These are phyloP conservation scores for Cyberlindnera euphorbiae DNA, from an alignment of 805 yeast species.

Conservation along the genomic window DNA sequence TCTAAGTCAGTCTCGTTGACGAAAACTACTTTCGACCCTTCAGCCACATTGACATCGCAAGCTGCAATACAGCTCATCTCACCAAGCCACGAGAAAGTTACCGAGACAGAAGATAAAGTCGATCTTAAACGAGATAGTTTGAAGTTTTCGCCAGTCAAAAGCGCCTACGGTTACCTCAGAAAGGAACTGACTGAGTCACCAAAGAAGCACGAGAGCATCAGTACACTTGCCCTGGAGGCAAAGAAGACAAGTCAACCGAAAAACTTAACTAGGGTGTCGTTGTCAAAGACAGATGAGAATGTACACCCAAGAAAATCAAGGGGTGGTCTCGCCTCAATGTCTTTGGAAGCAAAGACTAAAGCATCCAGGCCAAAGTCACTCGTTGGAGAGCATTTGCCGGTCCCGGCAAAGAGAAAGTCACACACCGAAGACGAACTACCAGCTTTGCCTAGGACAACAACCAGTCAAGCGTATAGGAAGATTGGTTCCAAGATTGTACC, in stretches of 20 bases:
- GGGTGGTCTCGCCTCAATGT: conserved; percentile 19
- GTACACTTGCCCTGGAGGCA: conserved; percentile 1
- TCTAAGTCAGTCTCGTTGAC: conserved; percentile 1
- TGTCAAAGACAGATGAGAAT: conserved; percentile 19
- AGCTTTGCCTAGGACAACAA: neutral
- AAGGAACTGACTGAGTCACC: conserved; percentile 20
- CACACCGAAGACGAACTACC: conserved; percentile 19
- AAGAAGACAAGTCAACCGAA: conserved; percentile 7
- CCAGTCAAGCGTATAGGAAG: conserved; percentile 20
- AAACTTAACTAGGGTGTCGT: conserved; percentile 21
- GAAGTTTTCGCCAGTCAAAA: conserved; percentile 26
- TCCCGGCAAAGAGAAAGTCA: conserved; percentile 16
- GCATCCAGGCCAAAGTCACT: conserved; percentile 17
- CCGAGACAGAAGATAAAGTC: conserved; percentile 7
- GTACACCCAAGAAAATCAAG: conserved; percentile 18
- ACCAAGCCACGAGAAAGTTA: neutral
- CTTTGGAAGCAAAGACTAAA: conserved; percentile 17
- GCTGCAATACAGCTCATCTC: neutral
- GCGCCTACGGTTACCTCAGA: conserved; percentile 24
- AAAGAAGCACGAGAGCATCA: conserved; percentile 4
- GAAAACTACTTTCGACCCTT: no score
- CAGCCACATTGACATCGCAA: no score
- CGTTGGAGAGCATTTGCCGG: conserved; percentile 11
- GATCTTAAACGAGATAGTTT: conserved; percentile 15
- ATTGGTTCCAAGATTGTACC: conserved; percentile 23